phyloP scores from a whole-genome alignment of 441 rosid species.

The Erodium moschatum region DNA sequence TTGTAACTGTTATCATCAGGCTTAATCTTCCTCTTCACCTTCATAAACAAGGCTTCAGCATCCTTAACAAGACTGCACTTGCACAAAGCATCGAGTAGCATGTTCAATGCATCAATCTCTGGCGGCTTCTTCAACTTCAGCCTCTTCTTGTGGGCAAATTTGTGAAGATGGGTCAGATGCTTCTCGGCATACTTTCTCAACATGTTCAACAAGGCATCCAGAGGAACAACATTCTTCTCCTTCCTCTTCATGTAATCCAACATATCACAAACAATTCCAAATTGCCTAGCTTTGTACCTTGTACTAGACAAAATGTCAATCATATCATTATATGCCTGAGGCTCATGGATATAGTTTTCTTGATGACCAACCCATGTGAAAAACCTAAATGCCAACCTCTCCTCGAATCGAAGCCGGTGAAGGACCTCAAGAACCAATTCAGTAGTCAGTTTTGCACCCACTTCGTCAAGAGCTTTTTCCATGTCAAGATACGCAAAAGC shows the following conservation, averaged over 20 bases:
- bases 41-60: slow-evolving; percentile 47
- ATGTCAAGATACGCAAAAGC: slow-evolving; percentile 33
- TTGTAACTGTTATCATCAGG: slow-evolving; percentile 64
- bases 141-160: slow-evolving; percentile 74
- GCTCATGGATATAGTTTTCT: slow-evolving; percentile 53
- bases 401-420: slow-evolving; percentile 59
- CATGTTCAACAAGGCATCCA: slow-evolving; percentile 46
- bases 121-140: slow-evolving; percentile 82
- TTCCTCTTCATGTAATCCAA: slow-evolving; percentile 76
- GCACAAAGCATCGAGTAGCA: slow-evolving; percentile 75
- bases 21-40: slow-evolving; percentile 46
- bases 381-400: slow-evolving; percentile 66
- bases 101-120: slow-evolving; percentile 75
- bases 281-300: slow-evolving; percentile 66
- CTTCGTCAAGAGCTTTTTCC: slow-evolving; percentile 53
- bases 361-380: slow-evolving; percentile 67
- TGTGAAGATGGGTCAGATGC: slow-evolving; percentile 69
- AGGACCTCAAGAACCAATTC: slow-evolving; percentile 51
- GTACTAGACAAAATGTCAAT: slow-evolving; percentile 71
- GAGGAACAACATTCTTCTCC: slow-evolving; percentile 41
- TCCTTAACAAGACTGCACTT: slow-evolving; percentile 71
- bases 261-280: slow-evolving; percentile 66
- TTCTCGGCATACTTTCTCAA: slow-evolving; percentile 63
- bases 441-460: slow-evolving; percentile 43
- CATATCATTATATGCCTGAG: slow-evolving; percentile 55